Evolutionary conservation across 768 basidiomycete species (phyloP), one percentile per base, ranked within the genome.

Genomic region (Boletus fagicola): DNA sequence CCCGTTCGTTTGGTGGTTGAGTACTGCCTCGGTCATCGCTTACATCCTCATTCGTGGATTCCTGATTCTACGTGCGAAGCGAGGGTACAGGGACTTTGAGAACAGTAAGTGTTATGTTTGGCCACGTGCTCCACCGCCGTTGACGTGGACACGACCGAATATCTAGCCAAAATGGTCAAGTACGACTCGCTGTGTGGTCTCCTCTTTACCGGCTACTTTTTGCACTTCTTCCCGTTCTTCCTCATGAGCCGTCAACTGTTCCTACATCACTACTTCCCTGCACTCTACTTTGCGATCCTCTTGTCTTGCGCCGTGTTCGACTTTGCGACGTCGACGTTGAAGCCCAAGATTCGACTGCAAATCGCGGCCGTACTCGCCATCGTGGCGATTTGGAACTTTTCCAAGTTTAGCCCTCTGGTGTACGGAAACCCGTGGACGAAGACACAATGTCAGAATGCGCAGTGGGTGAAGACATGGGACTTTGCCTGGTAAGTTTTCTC

Each of bases 191-290:
- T 96, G 1, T 94, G 93, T 59, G 89, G 88, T 0, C 97, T 98
- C 83, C 83, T 98, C 56, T 88, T 93, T 77, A 72, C 92, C 33
- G 94, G 93, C 47, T 99, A 96, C 93, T 77, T 78, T 26, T 69
- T 99, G 35, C 97, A 98, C 76, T 98, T 97, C 75, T 80, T 92
- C 69, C 97, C 97, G 15, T 99, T 99, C 83, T 98, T 86, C 84
- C 78, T 98, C 62, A 98, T 98, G 96, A 77, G 82, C 43, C 93
- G 97, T 22, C 97, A 99, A 68, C 86, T 98, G 46, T 99, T 99
- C 83, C 75, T 99, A 24, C 96, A 98, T 69, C 97, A 98, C 76
- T 98, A 98, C 72, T 89, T 98, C 76, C 97, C 96, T 0, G 94
- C 95, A 0, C 78, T 99, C n/a, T 96, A 94, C 68, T 95, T 91